Evolutionary conservation across 345 rosid genomes (phyloP).

Genomic region (Hibiscus mutabilis): DNA sequence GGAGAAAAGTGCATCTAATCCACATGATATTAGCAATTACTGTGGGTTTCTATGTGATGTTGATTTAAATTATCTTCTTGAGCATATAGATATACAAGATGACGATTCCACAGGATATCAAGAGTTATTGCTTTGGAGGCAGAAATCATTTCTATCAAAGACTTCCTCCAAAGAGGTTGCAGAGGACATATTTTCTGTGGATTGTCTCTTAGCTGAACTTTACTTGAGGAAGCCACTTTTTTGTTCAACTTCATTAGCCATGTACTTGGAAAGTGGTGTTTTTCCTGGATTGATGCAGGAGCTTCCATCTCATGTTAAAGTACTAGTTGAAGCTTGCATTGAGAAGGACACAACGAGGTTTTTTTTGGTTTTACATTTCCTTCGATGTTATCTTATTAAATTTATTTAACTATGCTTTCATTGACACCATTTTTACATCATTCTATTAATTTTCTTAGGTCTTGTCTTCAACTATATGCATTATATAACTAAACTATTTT

Average conservation of each 20-base stretch:
- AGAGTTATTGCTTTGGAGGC: conserved; percentile 65
- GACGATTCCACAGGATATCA: conserved; percentile 55
- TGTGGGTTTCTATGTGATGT: conserved; percentile 30
- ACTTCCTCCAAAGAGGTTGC: conserved; percentile 36
- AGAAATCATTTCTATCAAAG: conserved; percentile 35
- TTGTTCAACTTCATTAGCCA: conserved; percentile 52
- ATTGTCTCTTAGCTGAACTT: conserved; percentile 82
- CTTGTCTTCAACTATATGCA: not conserved
- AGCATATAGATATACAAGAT: conserved; percentile 49
- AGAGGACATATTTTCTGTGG: conserved; percentile 72
- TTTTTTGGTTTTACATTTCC: not conserved
- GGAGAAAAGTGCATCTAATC: conserved; percentile 23
- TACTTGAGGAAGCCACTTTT: conserved; percentile 69
- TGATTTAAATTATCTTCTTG: conserved; percentile 57
- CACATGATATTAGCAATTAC: conserved; percentile 27
- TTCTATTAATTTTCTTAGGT: not conserved
- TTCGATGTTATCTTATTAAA: not conserved
- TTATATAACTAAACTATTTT: conserved; percentile 8
- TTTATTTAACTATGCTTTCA: conserved; percentile 9
- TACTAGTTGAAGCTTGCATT: conserved; percentile 71
- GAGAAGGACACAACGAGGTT: conserved; percentile 68
- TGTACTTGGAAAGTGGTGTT: conserved; percentile 40
- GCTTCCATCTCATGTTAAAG: conserved; percentile 67
- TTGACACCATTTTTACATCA: not conserved
- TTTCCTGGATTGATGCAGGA: conserved; percentile 53